phyloP scores from a whole-genome alignment of 1,139 yeast genomes.

The Hyphopichia khmerensis region DNA sequence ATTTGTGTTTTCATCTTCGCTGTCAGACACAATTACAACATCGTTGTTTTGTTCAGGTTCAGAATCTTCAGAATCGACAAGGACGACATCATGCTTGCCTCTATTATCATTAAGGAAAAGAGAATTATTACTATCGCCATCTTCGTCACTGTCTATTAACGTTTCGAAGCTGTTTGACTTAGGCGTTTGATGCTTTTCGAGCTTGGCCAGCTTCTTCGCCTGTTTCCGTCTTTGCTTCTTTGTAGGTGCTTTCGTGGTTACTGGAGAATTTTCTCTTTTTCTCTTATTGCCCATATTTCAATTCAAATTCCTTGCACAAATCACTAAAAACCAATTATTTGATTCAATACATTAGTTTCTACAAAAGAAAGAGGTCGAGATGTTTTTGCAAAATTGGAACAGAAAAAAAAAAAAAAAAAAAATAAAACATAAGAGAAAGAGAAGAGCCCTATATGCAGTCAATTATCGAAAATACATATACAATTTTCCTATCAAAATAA shows the following conservation, averaged over 20 bases:
- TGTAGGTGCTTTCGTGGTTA: slow-evolving; percentile 12
- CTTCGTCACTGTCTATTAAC: not conserved
- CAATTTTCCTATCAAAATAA: not conserved
- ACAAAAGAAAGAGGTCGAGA: no score
- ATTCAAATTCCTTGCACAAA: not conserved
- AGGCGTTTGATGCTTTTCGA: not conserved
- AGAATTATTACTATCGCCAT: not conserved
- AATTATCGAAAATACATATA: no score
- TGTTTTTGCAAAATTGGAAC: no score
- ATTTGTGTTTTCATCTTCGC: slow-evolving; percentile 1
- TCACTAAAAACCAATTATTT: no score
- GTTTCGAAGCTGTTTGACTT: not conserved
- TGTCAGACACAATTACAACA: slow-evolving; percentile 16
- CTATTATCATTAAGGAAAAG: slow-evolving; percentile 15
- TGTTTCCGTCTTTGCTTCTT: slow-evolving; percentile 19
- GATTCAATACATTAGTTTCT: no score
- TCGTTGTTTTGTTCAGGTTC: slow-evolving; percentile 12
- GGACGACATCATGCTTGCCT: slow-evolving; percentile 17
- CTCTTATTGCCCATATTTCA: slow-evolving; percentile 21
- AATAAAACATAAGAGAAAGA: slow-evolving; percentile 5
- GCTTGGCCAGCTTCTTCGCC: slow-evolving; percentile 6
- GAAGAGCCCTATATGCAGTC: not conserved
- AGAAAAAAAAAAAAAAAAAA: not conserved
- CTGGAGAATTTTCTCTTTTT: slow-evolving; percentile 16
- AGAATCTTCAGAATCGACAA: slow-evolving; percentile 23